A percentile compares a stretch with the other conserved stretches of the same genome.
These are phyloP conservation scores for Pleurotus citrinopileatus DNA, from an alignment of 768 basidiomycete genomes.

Conservation along the genomic window DNA sequence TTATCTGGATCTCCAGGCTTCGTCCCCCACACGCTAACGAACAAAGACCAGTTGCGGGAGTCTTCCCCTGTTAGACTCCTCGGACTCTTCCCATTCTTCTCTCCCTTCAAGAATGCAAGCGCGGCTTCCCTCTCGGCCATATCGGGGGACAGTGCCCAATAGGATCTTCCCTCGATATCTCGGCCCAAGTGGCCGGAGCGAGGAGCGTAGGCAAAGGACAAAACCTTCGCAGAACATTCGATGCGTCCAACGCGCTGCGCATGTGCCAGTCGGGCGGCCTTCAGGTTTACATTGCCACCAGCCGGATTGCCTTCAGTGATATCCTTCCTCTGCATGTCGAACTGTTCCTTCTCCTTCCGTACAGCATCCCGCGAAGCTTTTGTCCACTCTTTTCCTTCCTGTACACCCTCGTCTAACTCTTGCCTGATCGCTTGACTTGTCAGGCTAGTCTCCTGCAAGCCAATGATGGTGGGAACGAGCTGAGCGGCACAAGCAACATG, in stretches of 20 bases:
- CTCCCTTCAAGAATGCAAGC: slow-evolving; percentile 37
- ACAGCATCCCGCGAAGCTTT: slow-evolving; percentile 52
- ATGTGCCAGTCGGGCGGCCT: slow-evolving; percentile 5
- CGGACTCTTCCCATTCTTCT: slow-evolving; percentile 36
- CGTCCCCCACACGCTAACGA: slow-evolving; percentile 72
- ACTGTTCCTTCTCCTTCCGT: slow-evolving; percentile 57
- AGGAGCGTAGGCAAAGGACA: slow-evolving; percentile 39
- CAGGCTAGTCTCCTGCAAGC: slow-evolving; percentile 53
- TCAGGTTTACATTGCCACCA: slow-evolving; percentile 14
- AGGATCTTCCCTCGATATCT: slow-evolving; percentile 64
- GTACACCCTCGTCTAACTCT: slow-evolving; percentile 57
- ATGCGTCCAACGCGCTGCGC: slow-evolving; percentile 45
- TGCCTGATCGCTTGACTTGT: slow-evolving; percentile 47
- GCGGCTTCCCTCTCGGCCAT: slow-evolving; percentile 54
- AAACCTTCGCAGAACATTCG: slow-evolving; percentile 55
- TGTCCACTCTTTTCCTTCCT: slow-evolving; percentile 51
- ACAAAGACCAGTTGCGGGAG: slow-evolving; percentile 65
- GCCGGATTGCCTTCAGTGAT: slow-evolving; percentile 24
- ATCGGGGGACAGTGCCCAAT: slow-evolving; percentile 66
- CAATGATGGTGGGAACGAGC: slow-evolving; percentile 61
- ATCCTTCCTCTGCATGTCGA: slow-evolving; percentile 43
- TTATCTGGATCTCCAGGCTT: slow-evolving; percentile 35
- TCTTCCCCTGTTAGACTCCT: not conserved
- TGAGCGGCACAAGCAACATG: slow-evolving; percentile 49
- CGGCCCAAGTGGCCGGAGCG: slow-evolving; percentile 59